A percentile compares a stretch with the other conserved stretches of the same genome.
Evolutionary conservation across 257 asterid genomes (phyloP).

Genomic region (Solanum bulbocastanum): DNA sequence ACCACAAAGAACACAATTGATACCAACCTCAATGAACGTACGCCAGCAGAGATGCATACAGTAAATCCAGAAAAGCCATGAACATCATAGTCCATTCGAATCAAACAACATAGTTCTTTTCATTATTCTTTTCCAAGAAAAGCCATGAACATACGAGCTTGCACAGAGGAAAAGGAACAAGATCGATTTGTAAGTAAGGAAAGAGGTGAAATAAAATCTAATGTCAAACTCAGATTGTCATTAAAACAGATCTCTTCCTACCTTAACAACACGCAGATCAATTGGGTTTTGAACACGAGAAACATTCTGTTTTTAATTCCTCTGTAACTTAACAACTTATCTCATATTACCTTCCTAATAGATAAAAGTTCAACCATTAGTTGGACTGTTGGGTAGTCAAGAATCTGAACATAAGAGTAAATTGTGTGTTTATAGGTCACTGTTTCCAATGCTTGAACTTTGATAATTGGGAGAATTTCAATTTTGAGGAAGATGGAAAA

Average conservation of each 20-base stretch:
- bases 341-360: neutral
- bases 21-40: neutral
- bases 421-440: neutral
- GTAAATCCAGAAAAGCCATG: neutral
- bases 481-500: neutral
- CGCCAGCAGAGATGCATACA: neutral
- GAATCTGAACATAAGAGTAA: neutral
- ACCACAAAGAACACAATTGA: neutral
- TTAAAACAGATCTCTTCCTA: neutral
- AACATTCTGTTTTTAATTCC: neutral
- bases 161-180: neutral
- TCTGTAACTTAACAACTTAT: neutral
- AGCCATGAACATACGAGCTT: neutral
- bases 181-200: neutral
- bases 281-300: neutral
- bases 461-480: neutral
- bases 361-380: neutral
- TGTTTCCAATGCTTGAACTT: neutral
- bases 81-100: neutral
- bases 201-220: neutral
- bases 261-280: neutral
- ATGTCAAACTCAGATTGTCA: neutral
- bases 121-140: neutral
- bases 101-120: neutral
- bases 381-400: neutral